phyloP scores from a whole-genome alignment of 139 green algal species.

The Tetradesmus lagerheimii region DNA sequence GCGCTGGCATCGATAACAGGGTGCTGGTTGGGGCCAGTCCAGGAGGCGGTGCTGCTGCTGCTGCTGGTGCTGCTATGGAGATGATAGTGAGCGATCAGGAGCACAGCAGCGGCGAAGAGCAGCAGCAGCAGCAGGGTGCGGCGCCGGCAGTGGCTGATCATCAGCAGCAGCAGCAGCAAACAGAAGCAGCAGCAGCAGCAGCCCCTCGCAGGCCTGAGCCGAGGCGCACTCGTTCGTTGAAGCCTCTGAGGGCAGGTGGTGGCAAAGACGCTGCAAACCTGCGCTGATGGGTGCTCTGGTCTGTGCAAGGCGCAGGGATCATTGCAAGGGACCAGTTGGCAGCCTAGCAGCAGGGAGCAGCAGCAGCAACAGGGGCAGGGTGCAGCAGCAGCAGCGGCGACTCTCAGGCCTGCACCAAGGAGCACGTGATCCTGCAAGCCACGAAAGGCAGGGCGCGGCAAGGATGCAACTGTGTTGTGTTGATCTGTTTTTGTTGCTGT shows the following conservation, averaged over 20 bases:
- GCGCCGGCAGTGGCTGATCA: too few species aligned
- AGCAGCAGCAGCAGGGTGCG: background rate
- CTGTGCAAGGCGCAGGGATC: too few species aligned
- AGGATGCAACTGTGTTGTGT: too few species aligned
- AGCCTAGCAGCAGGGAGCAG: too few species aligned
- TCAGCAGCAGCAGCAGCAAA: background rate
- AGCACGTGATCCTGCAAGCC: too few species aligned
- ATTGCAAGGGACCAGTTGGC: too few species aligned
- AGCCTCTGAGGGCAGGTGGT: background rate
- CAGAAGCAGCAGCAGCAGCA: background rate
- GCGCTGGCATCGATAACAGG: constrained; percentile 3
- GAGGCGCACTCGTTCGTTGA: background rate
- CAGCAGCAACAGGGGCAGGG: too few species aligned
- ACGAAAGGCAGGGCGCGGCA: too few species aligned
- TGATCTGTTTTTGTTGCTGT: too few species aligned
- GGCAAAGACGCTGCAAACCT: background rate
- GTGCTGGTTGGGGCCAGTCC: background rate
- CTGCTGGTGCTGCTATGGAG: background rate
- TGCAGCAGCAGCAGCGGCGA: too few species aligned
- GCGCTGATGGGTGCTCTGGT: background rate
- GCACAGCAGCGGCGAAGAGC: background rate
- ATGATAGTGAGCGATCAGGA: background rate
- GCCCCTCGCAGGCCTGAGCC: background rate
- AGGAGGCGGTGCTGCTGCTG: background rate
- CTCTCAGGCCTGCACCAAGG: too few species aligned